phyloP scores from a whole-genome alignment of 164 flowering plant species.

The Vitis labrusca region DNA sequence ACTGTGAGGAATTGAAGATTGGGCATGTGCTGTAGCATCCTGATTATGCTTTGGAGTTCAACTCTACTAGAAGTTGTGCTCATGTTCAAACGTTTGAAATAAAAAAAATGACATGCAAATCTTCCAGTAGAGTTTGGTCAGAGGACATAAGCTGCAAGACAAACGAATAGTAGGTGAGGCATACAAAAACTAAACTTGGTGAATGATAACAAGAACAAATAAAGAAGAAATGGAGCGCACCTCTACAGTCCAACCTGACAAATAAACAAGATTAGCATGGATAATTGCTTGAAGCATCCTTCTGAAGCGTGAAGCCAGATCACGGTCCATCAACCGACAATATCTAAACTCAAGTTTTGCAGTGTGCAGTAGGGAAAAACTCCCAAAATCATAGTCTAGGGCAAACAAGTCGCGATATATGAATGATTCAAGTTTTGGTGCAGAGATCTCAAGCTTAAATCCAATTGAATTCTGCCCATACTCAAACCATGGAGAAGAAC shows the following conservation, averaged over 20 bases:
- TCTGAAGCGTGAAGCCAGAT: not conserved
- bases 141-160: not conserved
- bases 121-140: not conserved
- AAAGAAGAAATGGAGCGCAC: not conserved
- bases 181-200: too few relatives aligned
- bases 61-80: not conserved
- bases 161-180: not conserved
- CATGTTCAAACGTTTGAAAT: not conserved
- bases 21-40: not conserved
- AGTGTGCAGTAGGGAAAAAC: not conserved
- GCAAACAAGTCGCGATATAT: not conserved
- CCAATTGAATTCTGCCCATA: not conserved
- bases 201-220: not conserved
- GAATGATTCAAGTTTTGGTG: not conserved
- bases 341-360: not conserved
- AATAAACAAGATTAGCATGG: not conserved
- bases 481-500: constrained; percentile 1
- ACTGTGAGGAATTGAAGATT: not conserved
- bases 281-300: not conserved
- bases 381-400: not conserved
- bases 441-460: constrained; percentile 6
- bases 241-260: not conserved
- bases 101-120: not conserved
- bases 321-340: not conserved
- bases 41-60: not conserved